phyloP scores from a whole-genome alignment of 2,329 filamentous ascomycete genomes.

The Stenocarpella maydis region DNA sequence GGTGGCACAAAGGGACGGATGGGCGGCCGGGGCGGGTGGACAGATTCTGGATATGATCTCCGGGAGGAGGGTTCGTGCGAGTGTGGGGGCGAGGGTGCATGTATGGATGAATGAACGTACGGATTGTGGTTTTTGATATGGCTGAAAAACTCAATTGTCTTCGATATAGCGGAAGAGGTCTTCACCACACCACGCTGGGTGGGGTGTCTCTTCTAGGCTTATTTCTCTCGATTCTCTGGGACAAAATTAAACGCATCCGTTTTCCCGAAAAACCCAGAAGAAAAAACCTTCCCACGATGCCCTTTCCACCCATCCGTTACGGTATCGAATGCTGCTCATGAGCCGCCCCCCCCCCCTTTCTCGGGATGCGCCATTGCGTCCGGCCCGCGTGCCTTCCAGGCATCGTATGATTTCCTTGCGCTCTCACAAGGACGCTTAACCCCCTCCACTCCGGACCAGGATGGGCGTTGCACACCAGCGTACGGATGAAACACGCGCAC shows the following conservation, averaged over 20 bases:
- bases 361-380: too few relatives aligned
- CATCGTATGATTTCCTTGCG: constrained; percentile 2
- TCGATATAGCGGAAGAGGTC: constrained; percentile 18
- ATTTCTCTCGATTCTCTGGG: constrained; percentile 23
- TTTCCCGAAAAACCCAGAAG: too few relatives aligned
- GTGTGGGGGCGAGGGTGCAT: not conserved
- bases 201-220: constrained; percentile 1
- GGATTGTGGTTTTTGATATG: constrained; percentile 18
- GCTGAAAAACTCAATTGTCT: constrained; percentile 19
- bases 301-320: not conserved
- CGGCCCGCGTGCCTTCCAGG: not conserved
- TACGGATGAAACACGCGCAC: constrained; percentile 12
- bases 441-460: not conserved
- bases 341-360: too few relatives aligned
- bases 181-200: not conserved
- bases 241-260: constrained; percentile 11
- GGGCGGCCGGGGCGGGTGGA: not conserved
- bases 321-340: too few relatives aligned
- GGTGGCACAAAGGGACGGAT: constrained; percentile 8
- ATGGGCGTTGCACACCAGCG: not conserved
- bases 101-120: constrained; percentile 7
- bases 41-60: constrained; percentile 8
- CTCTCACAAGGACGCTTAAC: not conserved
- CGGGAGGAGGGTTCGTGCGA: not conserved
- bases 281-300: not conserved